Evolutionary conservation across 2,329 filamentous ascomycete species (phyloP), one percentile per base, ranked within the genome.

Genomic region (Curvularia eragrostidis): DNA sequence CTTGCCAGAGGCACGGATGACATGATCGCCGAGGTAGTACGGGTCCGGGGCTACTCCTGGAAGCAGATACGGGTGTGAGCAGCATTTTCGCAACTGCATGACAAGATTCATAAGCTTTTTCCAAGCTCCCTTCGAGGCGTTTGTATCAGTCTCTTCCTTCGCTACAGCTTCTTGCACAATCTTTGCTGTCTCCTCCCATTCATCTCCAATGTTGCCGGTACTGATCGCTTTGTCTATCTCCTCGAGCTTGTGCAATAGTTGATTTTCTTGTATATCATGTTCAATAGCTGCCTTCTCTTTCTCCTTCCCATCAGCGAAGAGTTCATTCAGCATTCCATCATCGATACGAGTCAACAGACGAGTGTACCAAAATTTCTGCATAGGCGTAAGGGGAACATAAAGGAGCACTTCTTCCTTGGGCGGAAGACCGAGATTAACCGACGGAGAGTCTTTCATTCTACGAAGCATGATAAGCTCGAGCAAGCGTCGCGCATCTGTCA

Each of bases 101-200:
- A 86, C 69, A 1, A 85, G 75, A 54, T 85, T 85, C 79, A 83
- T 82, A 24, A 84, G 67, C 61, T 80, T 81, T 41, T 77, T 75
- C 81, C 81, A 84, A 3, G 78, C 75, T 3, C 71, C 74, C 52
- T 72, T 77, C 18, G 71, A 76, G n/a, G 64, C 42, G 5, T 56
- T 63, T 19, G 64, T 64, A 19, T 68, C 66, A 7, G 72, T 66
- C 24, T 75, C 68, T 53, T 78, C 76, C 10, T 77, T 73, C 9
- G 72, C 63, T 1, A 91, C 54, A 90, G 97, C 80, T 94, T 97
- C 77, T 91, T 93, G 84, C 93, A 98, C 83, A 95, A 98, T 88
- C 93, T 90, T 77, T 93, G 93, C 80, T 89, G 94, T 80, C 96
- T 96, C 58, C 10, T 79, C 77, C 83, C 83, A 85, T 8, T 66